Conservation (phyloP, 495 filamentous ascomycete genomes). For the Jackrogersella multiformis region DNA sequence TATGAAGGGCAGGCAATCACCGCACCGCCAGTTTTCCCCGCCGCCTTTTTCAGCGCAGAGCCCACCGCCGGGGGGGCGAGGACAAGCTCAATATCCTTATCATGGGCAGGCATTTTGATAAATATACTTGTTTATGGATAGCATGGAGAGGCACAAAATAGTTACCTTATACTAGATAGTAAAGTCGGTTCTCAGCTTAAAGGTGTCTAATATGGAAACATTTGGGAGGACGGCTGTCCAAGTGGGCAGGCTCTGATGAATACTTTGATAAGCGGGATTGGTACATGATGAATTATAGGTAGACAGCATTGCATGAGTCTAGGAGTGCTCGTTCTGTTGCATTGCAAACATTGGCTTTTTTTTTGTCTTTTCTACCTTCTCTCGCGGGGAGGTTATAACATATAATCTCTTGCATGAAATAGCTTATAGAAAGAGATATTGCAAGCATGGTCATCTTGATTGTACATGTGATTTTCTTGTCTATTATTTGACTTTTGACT, state of each 20-base stretch:
- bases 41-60: conserved; percentile 26
- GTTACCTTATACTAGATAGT: not conserved
- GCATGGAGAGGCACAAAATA: not conserved
- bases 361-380: conserved; percentile 6
- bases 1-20: conserved; percentile 28
- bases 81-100: conserved; percentile 45
- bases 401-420: conserved; percentile 29
- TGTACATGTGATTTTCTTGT: not conserved
- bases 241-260: conserved; percentile 4
- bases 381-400: conserved; percentile 11
- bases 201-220: not conserved
- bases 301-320: conserved; percentile 37
- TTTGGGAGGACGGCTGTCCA: not conserved
- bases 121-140: not conserved
- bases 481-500: not conserved
- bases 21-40: conserved; percentile 45
- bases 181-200: not conserved
- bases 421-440: conserved; percentile 20
- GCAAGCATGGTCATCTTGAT: not conserved
- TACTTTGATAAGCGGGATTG: conserved; percentile 2
- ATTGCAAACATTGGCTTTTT: conserved; percentile 1
- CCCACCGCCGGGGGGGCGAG: conserved; percentile 41
- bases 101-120: conserved; percentile 55
- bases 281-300: conserved; percentile 23
- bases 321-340: conserved; percentile 23